These are phyloP conservation scores for Termitomyces sp. DNA, from an alignment of 768 basidiomycete genomes.

Conservation along the genomic window DNA sequence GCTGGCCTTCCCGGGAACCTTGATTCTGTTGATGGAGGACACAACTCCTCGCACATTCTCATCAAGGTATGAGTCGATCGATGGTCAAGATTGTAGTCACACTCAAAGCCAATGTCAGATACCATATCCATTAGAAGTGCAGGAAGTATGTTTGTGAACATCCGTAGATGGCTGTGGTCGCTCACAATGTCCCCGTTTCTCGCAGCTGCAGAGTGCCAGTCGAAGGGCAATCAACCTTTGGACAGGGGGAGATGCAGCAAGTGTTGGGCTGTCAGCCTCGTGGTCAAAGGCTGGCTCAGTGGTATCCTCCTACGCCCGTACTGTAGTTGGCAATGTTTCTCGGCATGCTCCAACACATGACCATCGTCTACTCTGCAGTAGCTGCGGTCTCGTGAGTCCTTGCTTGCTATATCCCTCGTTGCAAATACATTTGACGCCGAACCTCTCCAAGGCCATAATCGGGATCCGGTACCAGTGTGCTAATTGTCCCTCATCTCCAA, in stretches of 20 bases:
- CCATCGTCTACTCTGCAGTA: slow-evolving; percentile 57
- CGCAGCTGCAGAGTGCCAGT: slow-evolving; percentile 60
- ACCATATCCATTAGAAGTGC: slow-evolving; percentile 71
- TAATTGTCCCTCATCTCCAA: slow-evolving; percentile 74
- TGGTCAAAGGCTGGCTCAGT: slow-evolving; percentile 53
- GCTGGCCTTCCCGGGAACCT: slow-evolving; percentile 81
- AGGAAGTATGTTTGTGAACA: slow-evolving; percentile 42
- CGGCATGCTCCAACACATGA: slow-evolving; percentile 33
- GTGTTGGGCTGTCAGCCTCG: slow-evolving; percentile 39
- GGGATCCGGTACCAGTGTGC: slow-evolving; percentile 88
- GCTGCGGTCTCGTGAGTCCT: slow-evolving; percentile 47
- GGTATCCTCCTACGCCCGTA: slow-evolving; percentile 58
- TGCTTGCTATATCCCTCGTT: slow-evolving; percentile 16
- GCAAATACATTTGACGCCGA: background rate
- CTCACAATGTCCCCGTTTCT: background rate
- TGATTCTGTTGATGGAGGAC: slow-evolving; percentile 71
- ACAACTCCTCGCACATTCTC: slow-evolving; percentile 84
- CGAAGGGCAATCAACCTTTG: slow-evolving; percentile 69
- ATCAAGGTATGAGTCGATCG: slow-evolving; percentile 63
- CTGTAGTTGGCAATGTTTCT: slow-evolving; percentile 52
- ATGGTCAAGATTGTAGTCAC: background rate
- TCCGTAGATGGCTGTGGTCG: background rate
- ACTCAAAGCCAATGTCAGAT: slow-evolving; percentile 48
- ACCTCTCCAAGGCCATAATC: slow-evolving; percentile 51
- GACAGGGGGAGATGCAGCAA: slow-evolving; percentile 69